These are phyloP conservation scores for Kodamaea restingae DNA, from an alignment of 805 yeast species.

Conservation along the genomic window DNA sequence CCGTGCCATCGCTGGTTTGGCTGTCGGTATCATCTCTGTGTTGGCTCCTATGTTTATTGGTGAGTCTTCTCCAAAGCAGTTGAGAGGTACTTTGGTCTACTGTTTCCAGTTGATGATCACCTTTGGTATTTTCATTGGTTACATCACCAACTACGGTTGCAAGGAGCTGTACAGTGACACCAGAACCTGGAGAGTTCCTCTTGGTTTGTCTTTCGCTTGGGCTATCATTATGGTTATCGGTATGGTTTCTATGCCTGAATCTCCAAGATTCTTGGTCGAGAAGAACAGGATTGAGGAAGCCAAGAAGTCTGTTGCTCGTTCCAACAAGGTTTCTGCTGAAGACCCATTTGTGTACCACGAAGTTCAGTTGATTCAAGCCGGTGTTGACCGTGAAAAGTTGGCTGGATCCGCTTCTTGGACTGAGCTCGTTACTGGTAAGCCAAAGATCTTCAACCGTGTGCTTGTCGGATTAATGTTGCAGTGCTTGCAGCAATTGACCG, in stretches of 20 bases:
- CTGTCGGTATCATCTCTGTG: constrained; percentile 25
- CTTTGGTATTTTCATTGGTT: constrained; percentile 27
- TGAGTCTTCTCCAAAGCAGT: constrained; percentile 25
- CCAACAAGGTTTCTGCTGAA: constrained; percentile 22
- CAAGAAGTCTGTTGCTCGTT: constrained; percentile 23
- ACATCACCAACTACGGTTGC: constrained; percentile 26
- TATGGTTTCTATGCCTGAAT: constrained; percentile 28
- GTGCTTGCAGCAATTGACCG: constrained; percentile 57
- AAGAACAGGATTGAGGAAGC: constrained; percentile 24
- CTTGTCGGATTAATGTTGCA: constrained; percentile 24
- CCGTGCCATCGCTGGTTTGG: constrained; percentile 26
- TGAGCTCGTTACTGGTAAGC: constrained; percentile 25
- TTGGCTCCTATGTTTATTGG: constrained; percentile 25
- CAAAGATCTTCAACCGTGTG: constrained; percentile 24
- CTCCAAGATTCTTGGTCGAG: constrained; percentile 27
- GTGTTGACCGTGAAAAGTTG: constrained; percentile 26
- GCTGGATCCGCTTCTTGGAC: constrained; percentile 27
- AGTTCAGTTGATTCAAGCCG: constrained; percentile 26
- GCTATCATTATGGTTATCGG: constrained; percentile 23
- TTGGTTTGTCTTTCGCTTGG: constrained; percentile 28
- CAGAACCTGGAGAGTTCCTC: constrained; percentile 26
- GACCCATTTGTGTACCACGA: constrained; percentile 25
- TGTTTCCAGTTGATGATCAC: constrained; percentile 29
- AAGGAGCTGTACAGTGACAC: constrained; percentile 18
- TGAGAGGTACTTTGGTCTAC: constrained; percentile 29